These are phyloP conservation scores for Calonectria pteridis DNA, from an alignment of 2,329 filamentous ascomycete genomes.

Conservation along the genomic window DNA sequence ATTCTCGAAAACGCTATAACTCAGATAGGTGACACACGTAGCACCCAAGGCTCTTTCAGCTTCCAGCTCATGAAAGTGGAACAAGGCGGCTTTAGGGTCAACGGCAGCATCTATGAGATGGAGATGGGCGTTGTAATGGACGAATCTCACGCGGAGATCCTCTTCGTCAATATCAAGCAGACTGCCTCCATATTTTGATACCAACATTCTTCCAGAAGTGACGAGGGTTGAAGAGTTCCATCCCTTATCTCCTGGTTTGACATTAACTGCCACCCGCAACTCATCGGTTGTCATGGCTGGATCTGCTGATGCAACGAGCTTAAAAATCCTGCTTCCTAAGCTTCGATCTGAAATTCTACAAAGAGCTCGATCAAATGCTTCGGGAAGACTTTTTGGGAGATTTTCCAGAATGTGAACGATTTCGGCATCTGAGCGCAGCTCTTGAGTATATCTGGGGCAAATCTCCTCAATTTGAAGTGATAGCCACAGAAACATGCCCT, in stretches of 20 bases:
- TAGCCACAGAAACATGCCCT: background rate
- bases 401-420: background rate
- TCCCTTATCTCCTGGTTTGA: background rate
- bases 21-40: background rate
- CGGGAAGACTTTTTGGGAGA: background rate
- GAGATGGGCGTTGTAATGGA: background rate
- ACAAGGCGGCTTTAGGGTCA: background rate
- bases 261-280: background rate
- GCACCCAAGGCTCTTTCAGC: background rate
- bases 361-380: background rate
- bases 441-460: background rate
- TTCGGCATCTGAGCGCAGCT: background rate
- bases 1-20: background rate
- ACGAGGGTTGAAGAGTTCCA: background rate
- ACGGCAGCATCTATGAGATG: background rate
- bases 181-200: background rate
- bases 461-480: background rate
- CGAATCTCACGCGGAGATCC: background rate
- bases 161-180: conserved; percentile 7
- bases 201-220: background rate
- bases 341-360: background rate
- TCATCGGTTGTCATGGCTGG: background rate
- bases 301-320: background rate
- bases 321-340: background rate
- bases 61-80: background rate